Evolutionary conservation across 2,329 filamentous ascomycete genomes (phyloP).

Genomic region (Rutstroemia sp.): DNA sequence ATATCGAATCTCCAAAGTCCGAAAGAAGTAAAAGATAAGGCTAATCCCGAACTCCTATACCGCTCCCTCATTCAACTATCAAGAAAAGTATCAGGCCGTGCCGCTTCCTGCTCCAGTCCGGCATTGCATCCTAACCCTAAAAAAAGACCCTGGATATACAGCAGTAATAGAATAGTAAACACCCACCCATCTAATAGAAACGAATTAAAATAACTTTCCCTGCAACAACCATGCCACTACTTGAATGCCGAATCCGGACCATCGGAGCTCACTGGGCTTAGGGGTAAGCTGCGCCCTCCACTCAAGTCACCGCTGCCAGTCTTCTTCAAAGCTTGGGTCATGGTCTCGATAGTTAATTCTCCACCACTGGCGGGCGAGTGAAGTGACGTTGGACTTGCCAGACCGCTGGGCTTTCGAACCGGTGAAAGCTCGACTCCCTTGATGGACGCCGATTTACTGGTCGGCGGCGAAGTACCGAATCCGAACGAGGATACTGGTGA

Average conservation of each 20-base stretch:
- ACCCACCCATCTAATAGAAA: neutral
- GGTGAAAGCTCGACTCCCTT: slow-evolving; percentile 69
- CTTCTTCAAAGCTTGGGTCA: slow-evolving; percentile 80
- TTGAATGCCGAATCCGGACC: slow-evolving; percentile 24
- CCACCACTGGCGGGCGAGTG: slow-evolving; percentile 48
- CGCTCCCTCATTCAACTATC: slow-evolving; percentile 11
- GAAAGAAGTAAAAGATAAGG: neutral
- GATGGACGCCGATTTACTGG: slow-evolving; percentile 67
- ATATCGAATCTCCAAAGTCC: neutral
- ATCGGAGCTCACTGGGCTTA: slow-evolving; percentile 46
- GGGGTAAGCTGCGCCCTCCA: slow-evolving; percentile 46
- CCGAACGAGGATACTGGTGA: slow-evolving; percentile 71
- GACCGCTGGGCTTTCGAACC: slow-evolving; percentile 34
- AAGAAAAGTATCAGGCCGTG: slow-evolving; percentile 10
- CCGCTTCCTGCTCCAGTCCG: slow-evolving; percentile 10
- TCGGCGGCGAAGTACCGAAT: slow-evolving; percentile 62
- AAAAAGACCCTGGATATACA: slow-evolving; percentile 22
- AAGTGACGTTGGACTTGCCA: slow-evolving; percentile 56
- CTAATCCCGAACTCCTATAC: slow-evolving; percentile 2
- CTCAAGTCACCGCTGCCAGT: slow-evolving; percentile 77
- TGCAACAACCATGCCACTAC: slow-evolving; percentile 10
- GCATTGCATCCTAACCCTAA: slow-evolving; percentile 11
- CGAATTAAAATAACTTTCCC: neutral
- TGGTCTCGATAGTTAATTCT: slow-evolving; percentile 86
- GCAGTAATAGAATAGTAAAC: slow-evolving; percentile 10